Evolutionary conservation across 257 asterid species (phyloP).

Genomic region (Solanum appendiculatum): DNA sequence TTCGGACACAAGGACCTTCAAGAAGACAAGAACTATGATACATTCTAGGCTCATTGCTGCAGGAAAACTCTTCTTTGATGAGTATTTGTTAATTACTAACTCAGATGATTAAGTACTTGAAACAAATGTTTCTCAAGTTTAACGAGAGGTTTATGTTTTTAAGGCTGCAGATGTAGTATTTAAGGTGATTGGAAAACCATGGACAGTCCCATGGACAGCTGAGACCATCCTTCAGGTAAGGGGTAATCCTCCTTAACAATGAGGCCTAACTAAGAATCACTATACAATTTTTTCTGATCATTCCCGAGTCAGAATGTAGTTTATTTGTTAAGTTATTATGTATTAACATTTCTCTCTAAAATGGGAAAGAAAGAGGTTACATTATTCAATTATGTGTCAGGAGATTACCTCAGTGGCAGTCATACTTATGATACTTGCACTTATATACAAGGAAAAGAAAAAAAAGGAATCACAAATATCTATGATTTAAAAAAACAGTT

Average conservation of each 20-base stretch:
- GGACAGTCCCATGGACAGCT: conserved; percentile 96
- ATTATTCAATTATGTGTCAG: not conserved
- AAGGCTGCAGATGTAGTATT: conserved; percentile 45
- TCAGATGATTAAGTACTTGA: not conserved
- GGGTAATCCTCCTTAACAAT: not conserved
- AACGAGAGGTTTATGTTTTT: not conserved
- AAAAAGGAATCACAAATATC: not conserved
- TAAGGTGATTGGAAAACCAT: conserved; percentile 53
- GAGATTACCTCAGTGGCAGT: not conserved
- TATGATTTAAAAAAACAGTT: not conserved
- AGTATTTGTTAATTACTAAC: not conserved
- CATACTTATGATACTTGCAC: not conserved
- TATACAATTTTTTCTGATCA: not conserved
- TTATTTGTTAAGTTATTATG: not conserved
- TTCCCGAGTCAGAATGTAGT: not conserved
- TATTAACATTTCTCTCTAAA: not conserved
- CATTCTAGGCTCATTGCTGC: not conserved
- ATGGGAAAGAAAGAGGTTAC: not conserved
- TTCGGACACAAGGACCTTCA: not conserved
- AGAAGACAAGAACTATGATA: not conserved
- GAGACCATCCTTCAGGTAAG: conserved; percentile 82
- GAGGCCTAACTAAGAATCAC: not conserved
- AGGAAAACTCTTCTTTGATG: not conserved
- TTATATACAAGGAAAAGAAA: not conserved
- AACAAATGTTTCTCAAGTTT: not conserved